Evolutionary conservation across 352 stramenopile species (phyloP).

Genomic region (Halophytophthora batemanensis): DNA sequence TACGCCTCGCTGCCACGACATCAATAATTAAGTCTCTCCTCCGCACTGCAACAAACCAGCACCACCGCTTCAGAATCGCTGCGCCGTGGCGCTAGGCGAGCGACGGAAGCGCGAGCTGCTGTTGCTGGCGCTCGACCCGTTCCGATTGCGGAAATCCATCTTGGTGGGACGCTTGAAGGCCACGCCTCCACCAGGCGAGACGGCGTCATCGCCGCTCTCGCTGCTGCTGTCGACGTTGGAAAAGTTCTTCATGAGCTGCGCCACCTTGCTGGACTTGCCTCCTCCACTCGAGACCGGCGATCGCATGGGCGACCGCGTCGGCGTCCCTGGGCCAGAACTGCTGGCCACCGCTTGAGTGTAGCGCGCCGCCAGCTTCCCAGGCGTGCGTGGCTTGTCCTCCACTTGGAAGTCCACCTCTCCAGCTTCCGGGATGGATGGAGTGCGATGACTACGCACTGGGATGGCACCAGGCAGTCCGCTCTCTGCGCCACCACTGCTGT

Average conservation of each 20-base stretch:
- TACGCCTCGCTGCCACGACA: conserved; percentile 1
- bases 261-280: conserved; percentile 46
- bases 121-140: conserved; percentile 30
- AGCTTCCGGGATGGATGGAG: conserved; percentile 18
- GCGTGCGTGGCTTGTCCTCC: no score
- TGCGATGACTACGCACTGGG: conserved; percentile 15
- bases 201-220: conserved; percentile 6
- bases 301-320: conserved; percentile 8
- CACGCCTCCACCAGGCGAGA: conserved; percentile 18
- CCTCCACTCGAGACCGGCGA: conserved; percentile 10
- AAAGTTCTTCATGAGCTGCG: conserved; percentile 75
- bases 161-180: conserved; percentile 31
- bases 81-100: conserved; percentile 5
- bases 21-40: conserved; percentile 26
- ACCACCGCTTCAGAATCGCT: conserved; percentile 5
- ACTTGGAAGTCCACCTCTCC: conserved; percentile 28
- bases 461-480: no score
- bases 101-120: conserved; percentile 9
- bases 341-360: conserved; percentile 45
- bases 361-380: conserved; percentile 39
- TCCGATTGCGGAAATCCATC: conserved; percentile 38
- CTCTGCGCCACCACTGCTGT: conserved; percentile 9
- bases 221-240: conserved; percentile 27
- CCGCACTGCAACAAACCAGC: no score
- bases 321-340: conserved; percentile 14